A percentile compares a stretch with the other conserved stretches of the same genome.
Evolutionary conservation across 495 filamentous ascomycete genomes (phyloP).

Genomic region (Schizothecium vesticola): DNA sequence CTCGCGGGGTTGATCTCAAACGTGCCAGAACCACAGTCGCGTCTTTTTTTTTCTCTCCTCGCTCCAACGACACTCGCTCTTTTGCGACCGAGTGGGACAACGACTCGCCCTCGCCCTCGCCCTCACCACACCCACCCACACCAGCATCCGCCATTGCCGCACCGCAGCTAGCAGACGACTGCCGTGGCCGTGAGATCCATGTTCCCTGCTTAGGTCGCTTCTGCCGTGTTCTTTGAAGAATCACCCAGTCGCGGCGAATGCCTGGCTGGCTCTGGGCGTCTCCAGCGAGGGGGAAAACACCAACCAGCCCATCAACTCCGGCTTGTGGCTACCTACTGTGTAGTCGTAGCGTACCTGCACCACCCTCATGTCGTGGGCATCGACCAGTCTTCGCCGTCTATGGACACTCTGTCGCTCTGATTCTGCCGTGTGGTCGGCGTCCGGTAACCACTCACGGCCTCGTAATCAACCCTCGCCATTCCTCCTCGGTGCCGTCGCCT

Average conservation of each 20-base stretch:
- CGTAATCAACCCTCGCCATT: constrained; percentile 4
- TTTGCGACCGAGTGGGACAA: constrained; percentile 1
- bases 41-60: constrained; percentile 12
- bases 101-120: background rate
- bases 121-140: background rate
- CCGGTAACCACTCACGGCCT: constrained; percentile 13
- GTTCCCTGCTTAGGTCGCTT: background rate
- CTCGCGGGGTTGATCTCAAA: constrained; percentile 33
- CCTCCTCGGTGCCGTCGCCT: background rate
- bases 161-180: background rate
- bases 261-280: background rate
- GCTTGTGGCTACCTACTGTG: background rate
- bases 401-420: background rate
- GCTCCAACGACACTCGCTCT: constrained; percentile 23
- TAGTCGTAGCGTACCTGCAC: background rate
- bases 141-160: background rate
- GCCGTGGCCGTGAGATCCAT: background rate
- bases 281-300: background rate
- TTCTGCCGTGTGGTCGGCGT: background rate
- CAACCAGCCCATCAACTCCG: background rate
- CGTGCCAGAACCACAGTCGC: constrained; percentile 18
- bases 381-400: background rate
- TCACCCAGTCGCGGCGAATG: background rate
- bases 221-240: background rate
- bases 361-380: background rate